Evolutionary conservation across 139 green algal genomes (phyloP).

Genomic region (Cymbomonas tetramitiformis): DNA sequence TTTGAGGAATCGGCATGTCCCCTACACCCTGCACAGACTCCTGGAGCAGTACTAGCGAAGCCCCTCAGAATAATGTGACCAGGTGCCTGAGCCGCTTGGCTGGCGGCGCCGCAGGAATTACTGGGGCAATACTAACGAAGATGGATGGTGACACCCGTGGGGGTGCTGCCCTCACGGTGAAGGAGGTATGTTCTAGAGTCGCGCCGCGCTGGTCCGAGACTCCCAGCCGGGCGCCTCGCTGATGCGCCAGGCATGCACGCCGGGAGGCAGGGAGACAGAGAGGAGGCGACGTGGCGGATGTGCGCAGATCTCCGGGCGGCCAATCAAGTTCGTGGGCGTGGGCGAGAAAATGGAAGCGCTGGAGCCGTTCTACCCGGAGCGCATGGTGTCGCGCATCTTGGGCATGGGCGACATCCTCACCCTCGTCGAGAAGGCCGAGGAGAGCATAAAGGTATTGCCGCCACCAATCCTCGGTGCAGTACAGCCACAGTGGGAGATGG

Average conservation of each 20-base stretch:
- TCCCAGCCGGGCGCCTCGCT: too few relatives aligned
- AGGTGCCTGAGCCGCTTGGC: too few relatives aligned
- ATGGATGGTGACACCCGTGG: constrained; percentile 89
- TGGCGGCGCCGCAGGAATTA: constrained; percentile 30
- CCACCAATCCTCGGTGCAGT: background rate
- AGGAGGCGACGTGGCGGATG: too few relatives aligned
- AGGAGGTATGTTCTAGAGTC: constrained; percentile 49
- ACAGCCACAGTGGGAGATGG: background rate
- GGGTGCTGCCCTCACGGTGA: constrained; percentile 78
- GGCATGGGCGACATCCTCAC: constrained; percentile 93
- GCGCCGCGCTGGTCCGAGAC: too few relatives aligned
- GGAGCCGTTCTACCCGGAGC: constrained; percentile 94
- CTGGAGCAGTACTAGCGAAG: too few relatives aligned
- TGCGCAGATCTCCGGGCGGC: constrained; percentile 73
- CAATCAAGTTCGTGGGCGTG: constrained; percentile 95
- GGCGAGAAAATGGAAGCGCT: constrained; percentile 90
- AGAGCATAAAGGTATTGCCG: constrained; percentile 55
- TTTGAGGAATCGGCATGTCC: too few relatives aligned
- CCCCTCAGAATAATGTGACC: too few relatives aligned
- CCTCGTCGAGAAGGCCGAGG: constrained; percentile 83
- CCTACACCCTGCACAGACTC: too few relatives aligned
- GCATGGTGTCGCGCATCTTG: constrained; percentile 82
- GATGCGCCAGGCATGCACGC: too few relatives aligned
- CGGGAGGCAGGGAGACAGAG: too few relatives aligned
- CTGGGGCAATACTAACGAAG: constrained; percentile 91